A percentile compares a stretch with the other conserved stretches of the same genome.
phyloP scores from a whole-genome alignment of 179 eudicot genomes.

The Kewa caespitosa region DNA sequence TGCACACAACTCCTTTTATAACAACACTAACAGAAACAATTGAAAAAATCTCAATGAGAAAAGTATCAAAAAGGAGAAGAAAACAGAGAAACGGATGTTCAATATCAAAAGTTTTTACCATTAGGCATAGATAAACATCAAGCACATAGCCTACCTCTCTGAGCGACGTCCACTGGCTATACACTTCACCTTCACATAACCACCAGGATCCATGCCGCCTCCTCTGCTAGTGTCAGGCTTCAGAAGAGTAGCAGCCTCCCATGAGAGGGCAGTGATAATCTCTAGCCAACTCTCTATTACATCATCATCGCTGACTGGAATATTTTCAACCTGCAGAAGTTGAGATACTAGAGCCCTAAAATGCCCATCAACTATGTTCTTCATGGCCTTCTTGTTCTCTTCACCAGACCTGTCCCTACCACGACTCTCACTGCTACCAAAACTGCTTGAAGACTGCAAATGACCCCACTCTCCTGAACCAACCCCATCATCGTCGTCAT shows the following conservation, averaged over 20 bases:
- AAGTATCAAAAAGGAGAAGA: not conserved
- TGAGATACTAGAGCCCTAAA: constrained; percentile 93
- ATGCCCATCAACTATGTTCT: constrained; percentile 88
- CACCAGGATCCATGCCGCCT: constrained; percentile 99
- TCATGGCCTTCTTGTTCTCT: constrained; percentile 78
- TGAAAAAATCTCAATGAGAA: constrained; percentile 23
- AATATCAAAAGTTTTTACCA: not conserved
- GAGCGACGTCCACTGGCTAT: constrained; percentile 77
- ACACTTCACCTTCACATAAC: constrained; percentile 97
- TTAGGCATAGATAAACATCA: not conserved
- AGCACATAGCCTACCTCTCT: constrained; percentile 58
- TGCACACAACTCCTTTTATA: constrained; percentile 90
- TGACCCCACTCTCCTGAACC: constrained; percentile 75
- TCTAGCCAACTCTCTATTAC: constrained; percentile 84
- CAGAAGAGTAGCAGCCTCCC: constrained; percentile 93
- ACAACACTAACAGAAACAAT: constrained; percentile 53
- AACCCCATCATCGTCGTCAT: constrained; percentile 68
- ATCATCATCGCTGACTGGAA: constrained; percentile 66
- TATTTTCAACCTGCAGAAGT: constrained; percentile 91
- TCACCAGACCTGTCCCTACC: constrained; percentile 67
- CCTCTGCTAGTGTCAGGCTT: constrained; percentile 95
- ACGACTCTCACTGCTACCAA: constrained; percentile 61
- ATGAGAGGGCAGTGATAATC: constrained; percentile 83
- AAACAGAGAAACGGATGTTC: not conserved
- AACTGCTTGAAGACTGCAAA: constrained; percentile 63